These are phyloP conservation scores for Dryadomyces sulphureus DNA, from an alignment of 2,329 filamentous ascomycete genomes.

Conservation along the genomic window DNA sequence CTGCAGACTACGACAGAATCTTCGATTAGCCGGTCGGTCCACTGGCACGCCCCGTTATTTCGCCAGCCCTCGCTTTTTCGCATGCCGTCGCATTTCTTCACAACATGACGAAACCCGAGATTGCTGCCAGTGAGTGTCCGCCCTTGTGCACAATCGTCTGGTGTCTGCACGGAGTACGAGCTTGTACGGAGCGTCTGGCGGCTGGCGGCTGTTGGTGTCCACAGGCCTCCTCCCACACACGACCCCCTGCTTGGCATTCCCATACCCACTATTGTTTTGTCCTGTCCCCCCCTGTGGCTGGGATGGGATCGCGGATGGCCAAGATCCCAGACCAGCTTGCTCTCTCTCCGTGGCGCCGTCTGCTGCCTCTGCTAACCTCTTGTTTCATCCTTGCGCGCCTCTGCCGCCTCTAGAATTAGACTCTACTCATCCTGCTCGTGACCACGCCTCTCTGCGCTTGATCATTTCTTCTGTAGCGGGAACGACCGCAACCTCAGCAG, in stretches of 20 bases:
- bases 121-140: conserved; percentile 40
- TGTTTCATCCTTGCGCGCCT: conserved; percentile 8
- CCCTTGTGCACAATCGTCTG: not conserved
- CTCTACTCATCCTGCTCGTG: conserved; percentile 41
- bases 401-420: too few species aligned
- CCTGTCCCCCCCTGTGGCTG: conserved; percentile 1
- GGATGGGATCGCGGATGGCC: not conserved
- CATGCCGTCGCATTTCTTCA: conserved; percentile 16
- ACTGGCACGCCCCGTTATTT: conserved; percentile 6
- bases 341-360: conserved; percentile 7
- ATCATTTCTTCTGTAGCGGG: too few species aligned
- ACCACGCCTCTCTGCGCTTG: too few species aligned
- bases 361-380: conserved; percentile 12
- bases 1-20: too few species aligned
- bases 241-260: not conserved
- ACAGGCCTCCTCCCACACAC: not conserved
- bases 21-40: not conserved
- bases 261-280: conserved; percentile 1
- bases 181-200: too few species aligned
- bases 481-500: not conserved
- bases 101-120: conserved; percentile 42
- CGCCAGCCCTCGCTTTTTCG: conserved; percentile 6
- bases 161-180: not conserved
- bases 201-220: too few species aligned
- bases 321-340: not conserved